These are phyloP conservation scores for Chlorella sp. DNA, from an alignment of 139 green algal species.

Conservation along the genomic window DNA sequence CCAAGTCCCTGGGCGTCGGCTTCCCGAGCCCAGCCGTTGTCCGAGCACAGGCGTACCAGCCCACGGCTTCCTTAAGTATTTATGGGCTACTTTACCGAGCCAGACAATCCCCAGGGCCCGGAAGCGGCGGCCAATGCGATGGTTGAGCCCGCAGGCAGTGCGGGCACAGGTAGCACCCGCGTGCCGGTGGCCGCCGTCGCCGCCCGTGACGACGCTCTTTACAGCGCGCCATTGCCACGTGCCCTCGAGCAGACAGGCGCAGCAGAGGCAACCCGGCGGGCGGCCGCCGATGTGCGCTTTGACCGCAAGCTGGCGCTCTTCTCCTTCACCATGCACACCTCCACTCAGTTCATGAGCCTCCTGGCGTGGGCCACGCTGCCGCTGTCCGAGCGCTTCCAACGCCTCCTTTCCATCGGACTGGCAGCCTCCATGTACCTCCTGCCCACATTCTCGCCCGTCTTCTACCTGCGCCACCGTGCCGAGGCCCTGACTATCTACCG, in stretches of 20 bases:
- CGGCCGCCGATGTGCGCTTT: background rate
- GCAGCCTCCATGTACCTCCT: background rate
- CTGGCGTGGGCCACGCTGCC: slow-evolving; percentile 10
- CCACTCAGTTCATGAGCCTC: background rate
- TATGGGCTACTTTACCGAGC: too few relatives aligned
- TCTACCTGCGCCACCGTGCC: background rate
- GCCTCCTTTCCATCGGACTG: background rate
- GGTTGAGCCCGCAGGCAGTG: too few relatives aligned
- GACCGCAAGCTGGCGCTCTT: slow-evolving; percentile 11
- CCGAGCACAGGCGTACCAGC: too few relatives aligned
- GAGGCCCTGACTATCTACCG: background rate
- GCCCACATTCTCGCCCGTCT: background rate
- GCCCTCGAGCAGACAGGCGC: background rate
- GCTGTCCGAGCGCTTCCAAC: background rate
- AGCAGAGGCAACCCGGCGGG: background rate
- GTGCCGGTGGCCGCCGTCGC: too few relatives aligned
- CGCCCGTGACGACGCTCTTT: too few relatives aligned
- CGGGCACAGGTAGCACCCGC: too few relatives aligned
- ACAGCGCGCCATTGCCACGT: too few relatives aligned
- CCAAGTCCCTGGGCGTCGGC: too few relatives aligned
- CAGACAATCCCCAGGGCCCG: too few relatives aligned
- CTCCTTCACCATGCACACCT: background rate
- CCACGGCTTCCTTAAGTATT: too few relatives aligned
- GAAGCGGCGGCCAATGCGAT: too few relatives aligned
- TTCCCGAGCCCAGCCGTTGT: too few relatives aligned